Percentiles rank a stretch among this genome's conserved stretches.
Evolutionary conservation across 768 basidiomycete species (phyloP).

Genomic region (Crucibulum laeve): DNA sequence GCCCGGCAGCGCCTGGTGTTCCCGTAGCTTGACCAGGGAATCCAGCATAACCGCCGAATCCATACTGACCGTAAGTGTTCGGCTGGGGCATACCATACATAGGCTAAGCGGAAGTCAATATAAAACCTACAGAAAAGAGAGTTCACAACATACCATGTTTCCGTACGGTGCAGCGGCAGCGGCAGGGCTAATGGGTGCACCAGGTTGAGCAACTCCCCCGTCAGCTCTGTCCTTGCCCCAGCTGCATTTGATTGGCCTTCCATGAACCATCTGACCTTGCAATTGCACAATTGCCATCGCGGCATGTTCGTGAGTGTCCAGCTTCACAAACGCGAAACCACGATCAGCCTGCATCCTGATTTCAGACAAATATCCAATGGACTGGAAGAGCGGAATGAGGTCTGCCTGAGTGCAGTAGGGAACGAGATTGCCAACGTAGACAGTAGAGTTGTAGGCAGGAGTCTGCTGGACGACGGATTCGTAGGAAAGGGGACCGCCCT

Average conservation of each 20-base stretch:
- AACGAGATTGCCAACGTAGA: slow-evolving; percentile 98
- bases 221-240: slow-evolving; percentile 97
- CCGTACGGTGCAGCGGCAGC: slow-evolving; percentile 65
- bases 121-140: slow-evolving; percentile 1
- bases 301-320: slow-evolving; percentile 97
- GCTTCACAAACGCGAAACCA: slow-evolving; percentile 97
- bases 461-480: slow-evolving; percentile 94
- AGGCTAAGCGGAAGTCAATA: slow-evolving; percentile 39
- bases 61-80: slow-evolving; percentile 73
- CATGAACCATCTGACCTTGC: slow-evolving; percentile 96
- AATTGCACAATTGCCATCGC: slow-evolving; percentile 97
- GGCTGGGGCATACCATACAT: slow-evolving; percentile 92
- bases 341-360: slow-evolving; percentile 99
- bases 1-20: slow-evolving; percentile 42
- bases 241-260: slow-evolving; percentile 94
- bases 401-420: slow-evolving; percentile 97
- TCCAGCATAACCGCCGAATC: slow-evolving; percentile 69
- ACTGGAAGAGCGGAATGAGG: slow-evolving; percentile 96
- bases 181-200: slow-evolving; percentile 54
- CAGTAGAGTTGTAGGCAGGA: slow-evolving; percentile 90
- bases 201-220: slow-evolving; percentile 52
- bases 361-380: slow-evolving; percentile 97
- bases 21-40: slow-evolving; percentile 58
- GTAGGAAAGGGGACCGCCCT: slow-evolving; percentile 84
- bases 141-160: slow-evolving; percentile 58